phyloP scores from a whole-genome alignment of 2,329 filamentous ascomycete species.

The Aspergillus sp. region DNA sequence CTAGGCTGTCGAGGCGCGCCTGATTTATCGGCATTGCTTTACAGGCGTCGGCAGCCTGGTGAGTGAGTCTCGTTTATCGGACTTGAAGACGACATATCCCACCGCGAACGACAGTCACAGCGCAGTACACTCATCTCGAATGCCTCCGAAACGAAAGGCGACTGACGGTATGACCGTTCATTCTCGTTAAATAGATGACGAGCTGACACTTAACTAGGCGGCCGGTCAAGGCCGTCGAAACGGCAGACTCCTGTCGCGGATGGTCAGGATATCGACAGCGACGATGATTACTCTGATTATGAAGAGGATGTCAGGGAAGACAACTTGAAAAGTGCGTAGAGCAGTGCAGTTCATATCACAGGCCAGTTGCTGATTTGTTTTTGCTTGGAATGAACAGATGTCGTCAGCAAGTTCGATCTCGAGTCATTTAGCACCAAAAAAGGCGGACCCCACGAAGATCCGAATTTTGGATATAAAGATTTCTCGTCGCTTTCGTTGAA shows the following conservation, averaged over 20 bases:
- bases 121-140: constrained; percentile 26
- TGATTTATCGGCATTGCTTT: background rate
- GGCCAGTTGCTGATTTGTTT: constrained; percentile 16
- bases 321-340: constrained; percentile 39
- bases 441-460: constrained; percentile 42
- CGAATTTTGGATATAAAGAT: constrained; percentile 60
- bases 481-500: constrained; percentile 79
- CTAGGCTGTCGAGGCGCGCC: too few species aligned
- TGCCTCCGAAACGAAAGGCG: constrained; percentile 69
- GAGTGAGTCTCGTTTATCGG: background rate
- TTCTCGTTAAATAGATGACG: constrained; percentile 16
- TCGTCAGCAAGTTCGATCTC: constrained; percentile 50
- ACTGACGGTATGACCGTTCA: constrained; percentile 39
- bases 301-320: constrained; percentile 44
- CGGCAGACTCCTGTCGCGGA: constrained; percentile 41
- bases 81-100: background rate
- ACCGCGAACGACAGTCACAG: too few species aligned
- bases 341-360: constrained; percentile 7
- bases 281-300: constrained; percentile 53
- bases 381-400: constrained; percentile 22
- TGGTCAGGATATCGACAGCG: constrained; percentile 40
- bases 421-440: constrained; percentile 45
- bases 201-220: constrained; percentile 34
- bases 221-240: constrained; percentile 41
- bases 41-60: background rate